Evolutionary conservation across 2,329 filamentous ascomycete genomes (phyloP), one percentile per base, ranked within the genome.

Genomic region (Colletotrichum tabaci): DNA sequence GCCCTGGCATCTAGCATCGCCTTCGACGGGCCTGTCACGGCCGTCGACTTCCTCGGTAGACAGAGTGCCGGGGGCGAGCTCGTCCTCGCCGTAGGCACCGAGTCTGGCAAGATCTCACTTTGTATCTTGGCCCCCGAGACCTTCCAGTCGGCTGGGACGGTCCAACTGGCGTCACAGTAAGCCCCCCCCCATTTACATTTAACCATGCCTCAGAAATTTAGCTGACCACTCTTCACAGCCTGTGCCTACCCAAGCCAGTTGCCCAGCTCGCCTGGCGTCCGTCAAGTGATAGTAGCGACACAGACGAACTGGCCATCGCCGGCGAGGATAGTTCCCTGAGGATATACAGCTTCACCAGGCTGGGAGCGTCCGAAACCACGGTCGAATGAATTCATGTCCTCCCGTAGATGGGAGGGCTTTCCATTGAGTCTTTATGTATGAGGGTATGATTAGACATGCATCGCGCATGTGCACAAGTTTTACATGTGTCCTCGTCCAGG

Each of bases 241-340:
- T 88, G 61, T 88, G 85, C 53, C 87, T 93, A 1, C 90, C 91
- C 30, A 93, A 88, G 77, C 82, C 91, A 2, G 87, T 94, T 26
- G 87, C 90, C 30, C 91, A 93, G 78, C 82, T 95, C 46, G 86
- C 91, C 9, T 95, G 93, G 93, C 87, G 90, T 73, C 92, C 92
- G 6, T 73, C 75, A 16, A 73, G 63, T 16, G 66, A 71, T 53
- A 44, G 67, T 61, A 55, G 66, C 1, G 56, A 61, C 3, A 71
- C 72, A n/a, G 73, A 79, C 38, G 77, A 80, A 15, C 77, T 90
- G 35, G 88, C 87, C 5, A 80, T 90, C 69, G 88, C 88, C 26
- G 87, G 90, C 61, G 90, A 91, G 75, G 90, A 92, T 78, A 85
- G 86, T 73, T 90, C 90, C 52, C 78, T 92, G 60, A 84, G 90